Percentiles rank a stretch among this genome's conserved stretches.
These are phyloP conservation scores for Fusarium coffeatum DNA, from an alignment of 2,329 filamentous ascomycete species.

Conservation along the genomic window DNA sequence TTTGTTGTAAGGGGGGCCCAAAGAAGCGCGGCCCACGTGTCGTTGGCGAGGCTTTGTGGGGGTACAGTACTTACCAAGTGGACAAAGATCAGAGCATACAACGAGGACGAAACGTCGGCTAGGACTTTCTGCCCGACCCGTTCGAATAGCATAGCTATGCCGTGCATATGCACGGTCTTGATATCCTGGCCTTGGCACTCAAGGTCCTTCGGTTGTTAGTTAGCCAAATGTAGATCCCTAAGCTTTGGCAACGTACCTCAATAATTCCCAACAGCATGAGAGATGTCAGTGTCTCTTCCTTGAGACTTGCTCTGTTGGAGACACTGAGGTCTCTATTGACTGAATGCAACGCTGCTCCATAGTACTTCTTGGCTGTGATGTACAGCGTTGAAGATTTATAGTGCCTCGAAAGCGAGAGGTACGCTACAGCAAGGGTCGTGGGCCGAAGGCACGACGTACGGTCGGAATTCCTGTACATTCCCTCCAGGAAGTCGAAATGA, in stretches of 20 bases:
- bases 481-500: slow-evolving; percentile 24
- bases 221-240: neutral
- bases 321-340: slow-evolving; percentile 25
- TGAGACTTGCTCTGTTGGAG: slow-evolving; percentile 8
- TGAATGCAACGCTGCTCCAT: slow-evolving; percentile 16
- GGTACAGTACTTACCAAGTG: slow-evolving; percentile 5
- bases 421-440: slow-evolving; percentile 21
- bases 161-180: slow-evolving; percentile 28
- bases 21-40: too few relatives aligned
- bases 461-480: slow-evolving; percentile 17
- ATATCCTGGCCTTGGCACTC: slow-evolving; percentile 26
- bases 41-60: too few relatives aligned
- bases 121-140: slow-evolving; percentile 20
- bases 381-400: slow-evolving; percentile 31
- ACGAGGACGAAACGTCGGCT: neutral
- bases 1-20: too few relatives aligned
- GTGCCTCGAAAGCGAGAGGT: slow-evolving; percentile 25
- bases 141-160: slow-evolving; percentile 24
- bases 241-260: neutral
- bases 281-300: slow-evolving; percentile 26
- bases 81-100: slow-evolving; percentile 26
- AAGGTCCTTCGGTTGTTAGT: slow-evolving; percentile 27
- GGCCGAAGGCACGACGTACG: slow-evolving; percentile 17
- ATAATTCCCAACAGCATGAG: slow-evolving; percentile 33
- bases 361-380: slow-evolving; percentile 8